Base-by-base conservation (phyloP, 1,284 basidiomycete species). In the Mycena citricolor region DNA sequence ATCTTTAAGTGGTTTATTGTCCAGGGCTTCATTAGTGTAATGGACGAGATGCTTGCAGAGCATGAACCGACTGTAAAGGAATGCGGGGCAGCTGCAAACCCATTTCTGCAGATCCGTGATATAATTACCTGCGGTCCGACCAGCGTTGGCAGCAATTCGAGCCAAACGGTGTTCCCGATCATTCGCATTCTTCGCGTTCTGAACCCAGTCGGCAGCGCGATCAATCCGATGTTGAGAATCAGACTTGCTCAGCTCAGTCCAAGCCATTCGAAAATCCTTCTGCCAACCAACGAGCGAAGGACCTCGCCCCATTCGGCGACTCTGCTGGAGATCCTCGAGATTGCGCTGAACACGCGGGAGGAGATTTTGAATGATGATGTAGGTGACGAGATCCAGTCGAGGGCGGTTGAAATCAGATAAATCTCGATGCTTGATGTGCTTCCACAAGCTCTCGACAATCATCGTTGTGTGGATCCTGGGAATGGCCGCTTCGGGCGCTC, bases 361-460 rank as follows among this genome's bases (percentile, higher is more conserved):
- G 0, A 53, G 13, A 35, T 28, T 16, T 1, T 8, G 44, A 11
- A 54, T 11, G 12, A 54, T 22, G 19, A 51, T 13, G 25, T 54
- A 19, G 8, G 34, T 39, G 2, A 53, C 43, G 4, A 54, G 40
- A 24, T 55, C 53, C 6, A 55, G 33, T 12, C 47, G 32, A 1
- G 51, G 53, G 4, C 33, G 40, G 24, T 53, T 49, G 21, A 53
- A 55, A 5, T 50, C 26, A 1, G 42, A 34, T 6, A 55, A 41
- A 33, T 55, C 48, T 4, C 36, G 33, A 5, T 29, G 51, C 13
- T 55, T 55, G 4, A 55, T 12, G 10, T 46, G 25, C 17, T 30
- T 38, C 54, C 54, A 53, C 8, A 49, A 5, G 13, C 51, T 44
- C 26, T 55, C 54, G 1, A 55, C 53, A 14, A 54, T 41, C 54